A percentile compares a stretch with the other conserved stretches of the same genome.
These are phyloP conservation scores for Nicotiana knightiana DNA, from an alignment of 257 asterid species.

Conservation along the genomic window DNA sequence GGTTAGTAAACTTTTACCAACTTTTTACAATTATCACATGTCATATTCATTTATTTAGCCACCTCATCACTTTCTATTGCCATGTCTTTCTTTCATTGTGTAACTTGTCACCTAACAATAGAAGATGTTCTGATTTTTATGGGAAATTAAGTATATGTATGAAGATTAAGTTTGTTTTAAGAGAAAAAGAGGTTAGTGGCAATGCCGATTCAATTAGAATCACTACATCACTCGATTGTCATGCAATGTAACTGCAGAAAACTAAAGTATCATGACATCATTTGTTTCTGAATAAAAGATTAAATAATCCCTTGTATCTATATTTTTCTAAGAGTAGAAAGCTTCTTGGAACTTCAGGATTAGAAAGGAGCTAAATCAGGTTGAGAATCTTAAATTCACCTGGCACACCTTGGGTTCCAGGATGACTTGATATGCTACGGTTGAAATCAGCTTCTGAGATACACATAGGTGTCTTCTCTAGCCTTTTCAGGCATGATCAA, in stretches of 20 bases:
- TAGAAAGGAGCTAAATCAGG: not conserved
- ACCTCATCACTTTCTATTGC: too few relatives aligned
- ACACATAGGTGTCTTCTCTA: not conserved
- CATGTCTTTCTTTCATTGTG: too few relatives aligned
- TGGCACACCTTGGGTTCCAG: not conserved
- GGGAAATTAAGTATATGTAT: too few relatives aligned
- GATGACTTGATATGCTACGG: not conserved
- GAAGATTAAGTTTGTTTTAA: not conserved
- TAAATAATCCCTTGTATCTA: not conserved
- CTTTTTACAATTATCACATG: too few relatives aligned
- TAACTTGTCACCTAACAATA: not conserved
- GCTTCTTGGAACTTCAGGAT: not conserved
- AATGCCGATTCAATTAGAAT: not conserved
- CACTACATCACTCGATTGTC: not conserved
- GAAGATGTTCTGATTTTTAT: not conserved
- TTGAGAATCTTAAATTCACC: not conserved
- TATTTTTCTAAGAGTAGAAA: not conserved
- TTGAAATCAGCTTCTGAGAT: not conserved
- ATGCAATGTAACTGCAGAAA: not conserved
- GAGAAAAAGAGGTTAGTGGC: not conserved
- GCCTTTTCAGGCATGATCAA: not conserved
- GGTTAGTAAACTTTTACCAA: too few relatives aligned
- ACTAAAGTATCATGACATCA: not conserved
- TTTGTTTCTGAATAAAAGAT: not conserved
- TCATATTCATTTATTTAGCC: too few relatives aligned